A percentile compares a stretch with the other conserved stretches of the same genome.
Evolutionary conservation across 2,329 filamentous ascomycete genomes (phyloP).

Genomic region (Cladophialophora psammophila): DNA sequence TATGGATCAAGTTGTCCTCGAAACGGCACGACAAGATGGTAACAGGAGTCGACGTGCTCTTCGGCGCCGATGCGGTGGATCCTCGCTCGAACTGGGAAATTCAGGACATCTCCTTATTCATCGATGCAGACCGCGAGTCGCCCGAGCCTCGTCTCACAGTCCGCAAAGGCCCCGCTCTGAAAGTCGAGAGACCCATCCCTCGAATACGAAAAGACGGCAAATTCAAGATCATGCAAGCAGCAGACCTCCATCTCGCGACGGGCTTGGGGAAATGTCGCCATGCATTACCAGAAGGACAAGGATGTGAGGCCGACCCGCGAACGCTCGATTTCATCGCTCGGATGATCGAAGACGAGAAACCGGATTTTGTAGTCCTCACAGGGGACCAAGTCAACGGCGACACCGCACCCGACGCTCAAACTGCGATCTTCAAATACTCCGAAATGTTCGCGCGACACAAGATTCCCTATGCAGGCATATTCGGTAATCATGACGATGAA

Average conservation of each 20-base stretch:
- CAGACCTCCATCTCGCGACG: constrained; percentile 93
- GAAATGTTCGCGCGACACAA: constrained; percentile 83
- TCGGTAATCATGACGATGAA: constrained; percentile 98
- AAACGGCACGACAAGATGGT: constrained; percentile 79
- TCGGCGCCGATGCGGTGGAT: constrained; percentile 89
- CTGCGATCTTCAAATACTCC: constrained; percentile 91
- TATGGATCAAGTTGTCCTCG: constrained; percentile 81
- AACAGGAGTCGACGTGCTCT: constrained; percentile 84
- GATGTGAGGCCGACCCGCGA: constrained; percentile 88
- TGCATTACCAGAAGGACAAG: constrained; percentile 77
- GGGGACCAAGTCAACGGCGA: constrained; percentile 97
- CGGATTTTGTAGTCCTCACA: constrained; percentile 87
- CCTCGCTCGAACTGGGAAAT: constrained; percentile 85
- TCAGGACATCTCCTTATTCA: constrained; percentile 73
- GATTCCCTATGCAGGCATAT: constrained; percentile 92
- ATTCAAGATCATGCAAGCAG: constrained; percentile 96
- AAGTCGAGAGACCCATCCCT: constrained; percentile 72
- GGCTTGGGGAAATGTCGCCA: constrained; percentile 86
- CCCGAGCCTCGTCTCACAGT: constrained; percentile 79
- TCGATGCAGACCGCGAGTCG: constrained; percentile 67
- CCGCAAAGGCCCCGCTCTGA: constrained; percentile 70
- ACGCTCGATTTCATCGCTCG: constrained; percentile 87
- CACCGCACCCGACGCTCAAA: constrained; percentile 88
- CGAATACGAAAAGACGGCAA: constrained; percentile 86
- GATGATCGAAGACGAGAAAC: constrained; percentile 89